phyloP scores from a whole-genome alignment of 1,284 basidiomycete species.

The Rhodotorula sp. region DNA sequence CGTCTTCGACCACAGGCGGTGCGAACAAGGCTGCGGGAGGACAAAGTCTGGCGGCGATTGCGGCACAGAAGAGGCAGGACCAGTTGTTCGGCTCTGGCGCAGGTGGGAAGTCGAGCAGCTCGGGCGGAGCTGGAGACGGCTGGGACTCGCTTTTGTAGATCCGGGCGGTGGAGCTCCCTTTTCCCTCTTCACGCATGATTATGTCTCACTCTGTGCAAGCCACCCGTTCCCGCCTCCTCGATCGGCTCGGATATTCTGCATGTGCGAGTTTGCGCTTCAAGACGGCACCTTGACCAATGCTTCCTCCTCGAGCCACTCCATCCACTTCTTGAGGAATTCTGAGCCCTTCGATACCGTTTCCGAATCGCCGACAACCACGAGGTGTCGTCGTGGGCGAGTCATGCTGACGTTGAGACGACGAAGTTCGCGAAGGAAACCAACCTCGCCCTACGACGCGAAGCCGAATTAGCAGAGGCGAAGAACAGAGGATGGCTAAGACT shows the following conservation, averaged over 20 bases:
- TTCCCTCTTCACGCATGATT: too few species aligned
- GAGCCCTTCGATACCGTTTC: constrained; percentile 81
- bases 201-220: neutral
- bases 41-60: constrained; percentile 49
- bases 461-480: neutral
- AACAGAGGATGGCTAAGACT: neutral
- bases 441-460: constrained; percentile 61
- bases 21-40: constrained; percentile 21
- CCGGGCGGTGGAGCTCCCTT: too few species aligned
- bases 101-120: neutral
- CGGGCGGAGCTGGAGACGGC: neutral
- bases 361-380: constrained; percentile 87
- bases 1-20: constrained; percentile 15
- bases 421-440: constrained; percentile 89
- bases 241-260: neutral
- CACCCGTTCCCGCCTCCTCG: too few species aligned
- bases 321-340: constrained; percentile 79
- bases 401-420: constrained; percentile 85
- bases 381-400: constrained; percentile 86
- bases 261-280: neutral
- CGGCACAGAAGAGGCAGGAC: constrained; percentile 46
- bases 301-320: constrained; percentile 81
- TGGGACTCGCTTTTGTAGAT: neutral
- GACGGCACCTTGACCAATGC: constrained; percentile 52
- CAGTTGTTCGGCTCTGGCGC: constrained; percentile 22